phyloP scores from a whole-genome alignment of 176 grass and related monocot genomes.

The Cocos nucifera region DNA sequence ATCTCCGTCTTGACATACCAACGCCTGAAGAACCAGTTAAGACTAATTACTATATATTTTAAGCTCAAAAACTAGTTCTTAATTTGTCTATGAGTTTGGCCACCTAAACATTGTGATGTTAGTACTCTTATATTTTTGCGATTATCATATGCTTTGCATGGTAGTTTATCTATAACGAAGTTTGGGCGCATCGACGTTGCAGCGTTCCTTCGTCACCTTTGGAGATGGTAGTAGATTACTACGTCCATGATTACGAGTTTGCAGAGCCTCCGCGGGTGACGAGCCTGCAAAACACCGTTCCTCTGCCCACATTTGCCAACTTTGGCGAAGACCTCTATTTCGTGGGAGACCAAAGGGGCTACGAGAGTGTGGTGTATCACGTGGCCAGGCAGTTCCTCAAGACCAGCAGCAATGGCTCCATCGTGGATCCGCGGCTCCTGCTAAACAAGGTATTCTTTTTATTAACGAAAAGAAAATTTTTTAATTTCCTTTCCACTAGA shows the following conservation, averaged over 20 bases:
- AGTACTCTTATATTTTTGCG: too few species aligned
- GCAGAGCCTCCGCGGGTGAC: constrained; percentile 51
- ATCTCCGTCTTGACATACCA: constrained; percentile 49
- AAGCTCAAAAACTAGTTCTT: too few species aligned
- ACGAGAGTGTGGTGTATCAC: constrained; percentile 33
- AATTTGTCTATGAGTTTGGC: too few species aligned
- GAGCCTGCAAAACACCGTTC: constrained; percentile 48
- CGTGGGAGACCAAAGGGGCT: constrained; percentile 50
- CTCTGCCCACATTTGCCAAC: constrained; percentile 27
- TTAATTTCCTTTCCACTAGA: too few species aligned
- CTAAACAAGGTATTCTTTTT: constrained; percentile 25
- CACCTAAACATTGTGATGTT: too few species aligned
- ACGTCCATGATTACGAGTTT: constrained; percentile 44
- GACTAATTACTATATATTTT: too few species aligned
- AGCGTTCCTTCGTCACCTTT: constrained; percentile 26
- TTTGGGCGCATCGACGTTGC: background rate
- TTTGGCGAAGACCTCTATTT: constrained; percentile 45
- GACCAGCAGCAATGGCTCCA: constrained; percentile 21
- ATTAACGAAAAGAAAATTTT: too few species aligned
- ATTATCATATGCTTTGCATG: too few species aligned
- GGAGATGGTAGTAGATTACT: constrained; percentile 68
- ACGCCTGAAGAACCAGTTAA: constrained; percentile 39
- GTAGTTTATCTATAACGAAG: too few species aligned
- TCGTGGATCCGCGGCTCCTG: constrained; percentile 27
- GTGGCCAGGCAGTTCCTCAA: constrained; percentile 40